Evolutionary conservation across 768 basidiomycete genomes (phyloP).

Genomic region (Termitomyces heimii): DNA sequence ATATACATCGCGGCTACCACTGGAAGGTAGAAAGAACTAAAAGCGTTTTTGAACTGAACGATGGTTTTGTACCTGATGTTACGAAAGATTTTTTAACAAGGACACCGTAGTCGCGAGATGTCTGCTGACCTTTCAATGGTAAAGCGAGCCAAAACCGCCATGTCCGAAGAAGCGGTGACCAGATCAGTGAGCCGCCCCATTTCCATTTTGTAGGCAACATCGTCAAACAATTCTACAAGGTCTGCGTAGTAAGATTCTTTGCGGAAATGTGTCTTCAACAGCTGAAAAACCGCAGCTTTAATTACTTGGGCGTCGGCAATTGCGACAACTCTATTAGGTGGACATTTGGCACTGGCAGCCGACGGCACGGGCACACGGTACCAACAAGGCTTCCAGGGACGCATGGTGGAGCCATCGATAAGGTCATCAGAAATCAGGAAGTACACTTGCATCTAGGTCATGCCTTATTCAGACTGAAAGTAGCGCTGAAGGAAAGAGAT

Average conservation of each 20-base stretch:
- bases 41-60: slow-evolving; percentile 96
- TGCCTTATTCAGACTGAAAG: background rate
- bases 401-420: slow-evolving; percentile 94
- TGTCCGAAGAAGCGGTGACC: slow-evolving; percentile 87
- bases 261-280: slow-evolving; percentile 86
- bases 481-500: slow-evolving; percentile 17
- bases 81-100: background rate
- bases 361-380: slow-evolving; percentile 39
- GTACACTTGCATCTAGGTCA: slow-evolving; percentile 82
- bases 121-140: slow-evolving; percentile 70
- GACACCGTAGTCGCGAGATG: background rate
- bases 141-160: slow-evolving; percentile 83
- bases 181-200: slow-evolving; percentile 94
- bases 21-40: slow-evolving; percentile 97
- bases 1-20: slow-evolving; percentile 91
- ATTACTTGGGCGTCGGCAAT: slow-evolving; percentile 97
- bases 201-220: slow-evolving; percentile 87
- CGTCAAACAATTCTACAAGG: slow-evolving; percentile 86
- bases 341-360: slow-evolving; percentile 12
- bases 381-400: slow-evolving; percentile 94
- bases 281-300: slow-evolving; percentile 86
- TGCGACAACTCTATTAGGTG: slow-evolving; percentile 70
- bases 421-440: slow-evolving; percentile 97
- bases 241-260: slow-evolving; percentile 77
- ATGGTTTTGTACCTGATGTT: slow-evolving; percentile 73